A percentile compares a stretch with the other conserved stretches of the same genome.
Evolutionary conservation across 805 yeast genomes (phyloP).

Genomic region (Dipodascus geniculatus): DNA sequence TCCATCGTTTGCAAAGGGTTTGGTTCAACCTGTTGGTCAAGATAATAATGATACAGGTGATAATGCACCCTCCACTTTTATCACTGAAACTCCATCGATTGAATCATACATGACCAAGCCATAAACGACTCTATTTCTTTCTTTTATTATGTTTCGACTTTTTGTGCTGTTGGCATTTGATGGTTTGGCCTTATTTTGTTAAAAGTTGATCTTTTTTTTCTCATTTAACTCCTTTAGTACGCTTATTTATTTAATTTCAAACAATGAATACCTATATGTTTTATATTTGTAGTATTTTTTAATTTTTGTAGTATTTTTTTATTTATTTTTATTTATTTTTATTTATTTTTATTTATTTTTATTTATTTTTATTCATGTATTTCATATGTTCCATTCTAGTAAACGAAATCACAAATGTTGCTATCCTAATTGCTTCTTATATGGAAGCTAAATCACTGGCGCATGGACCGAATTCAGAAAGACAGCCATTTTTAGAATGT

Average conservation of each 20-base stretch:
- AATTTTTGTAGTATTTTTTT: no score
- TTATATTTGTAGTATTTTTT: no score
- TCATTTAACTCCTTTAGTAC: not conserved
- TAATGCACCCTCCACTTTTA: conserved; percentile 25
- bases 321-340: no score
- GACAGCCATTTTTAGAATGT: not conserved
- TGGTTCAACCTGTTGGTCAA: conserved; percentile 82
- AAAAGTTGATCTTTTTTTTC: not conserved
- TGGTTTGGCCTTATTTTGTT: not conserved
- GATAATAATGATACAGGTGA: conserved; percentile 66
- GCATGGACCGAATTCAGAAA: not conserved
- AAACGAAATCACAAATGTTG: no score
- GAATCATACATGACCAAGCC: conserved; percentile 48
- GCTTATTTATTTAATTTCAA: not conserved
- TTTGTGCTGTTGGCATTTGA: not conserved
- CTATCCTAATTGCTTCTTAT: no score
- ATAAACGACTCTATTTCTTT: conserved; percentile 10
- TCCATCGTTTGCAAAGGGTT: conserved; percentile 37
- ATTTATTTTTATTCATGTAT: no score
- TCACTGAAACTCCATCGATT: conserved; percentile 41
- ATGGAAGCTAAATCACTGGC: no score
- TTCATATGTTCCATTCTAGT: no score
- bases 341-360: no score
- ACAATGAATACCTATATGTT: not conserved
- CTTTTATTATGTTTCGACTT: not conserved